Base-by-base conservation (phyloP, 2,329 filamentous ascomycete genomes). In the Microdochium paspali region DNA sequence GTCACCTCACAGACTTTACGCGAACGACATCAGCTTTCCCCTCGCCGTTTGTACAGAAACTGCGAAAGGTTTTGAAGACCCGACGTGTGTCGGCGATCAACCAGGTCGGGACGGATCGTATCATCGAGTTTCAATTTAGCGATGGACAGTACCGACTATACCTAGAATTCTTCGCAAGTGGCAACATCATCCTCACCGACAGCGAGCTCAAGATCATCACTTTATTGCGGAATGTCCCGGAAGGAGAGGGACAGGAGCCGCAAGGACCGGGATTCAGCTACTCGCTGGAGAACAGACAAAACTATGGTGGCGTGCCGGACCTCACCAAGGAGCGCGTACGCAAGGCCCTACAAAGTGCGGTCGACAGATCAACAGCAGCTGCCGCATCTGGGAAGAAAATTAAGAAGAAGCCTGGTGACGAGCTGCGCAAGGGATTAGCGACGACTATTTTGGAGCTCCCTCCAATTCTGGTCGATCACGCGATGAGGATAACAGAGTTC, bases 121-220 rank as follows among this genome's bases (percentile, higher is more conserved):
- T 98, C 51, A 84, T 98, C 46, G 89, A 97, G 63, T 82, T 98
- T 47, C 79, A 86, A 58, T 96, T 98, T 63, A 94, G 87, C 56
- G 90, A 97, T 71, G 93, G 93, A 10, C 77, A 84, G 56, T 96
- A 94, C 62, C 77, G 85, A 39, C 66, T 98, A 21, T 96, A 89
- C 62, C 71, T 98, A 24, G 93, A 98, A 67, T 98, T 98, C 69
- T 98, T 95, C 62, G 91, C 93, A 1, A 87, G 87, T 46, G 93
- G 93, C 43, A 98, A 98, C 62, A 84, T 98, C 51, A 88, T 98
- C 51, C 74, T 98, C 46, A 95, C 93, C 2, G 90, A 97, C 61
- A 77, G 76, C 45, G 84, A 94, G 23, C 71, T 90, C 46, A 93
- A 85, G 52, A 90, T 97, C 47, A 64, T 97, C 30, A 82, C 86